These are phyloP conservation scores for Elongisporangium anandrum DNA, from an alignment of 352 stramenopile species.

Conservation along the genomic window DNA sequence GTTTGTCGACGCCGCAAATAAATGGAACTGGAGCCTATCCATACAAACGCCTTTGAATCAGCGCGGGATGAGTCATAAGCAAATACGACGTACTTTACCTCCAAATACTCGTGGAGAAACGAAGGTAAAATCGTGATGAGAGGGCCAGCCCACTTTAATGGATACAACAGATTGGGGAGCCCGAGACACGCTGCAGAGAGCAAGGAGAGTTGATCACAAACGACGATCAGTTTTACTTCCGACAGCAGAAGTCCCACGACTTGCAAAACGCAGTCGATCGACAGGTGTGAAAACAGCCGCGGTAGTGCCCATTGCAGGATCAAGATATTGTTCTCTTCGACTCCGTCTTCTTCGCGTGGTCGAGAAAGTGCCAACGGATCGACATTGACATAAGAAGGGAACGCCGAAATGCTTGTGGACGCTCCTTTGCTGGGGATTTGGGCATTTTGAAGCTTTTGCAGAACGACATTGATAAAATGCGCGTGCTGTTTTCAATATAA, in stretches of 20 bases:
- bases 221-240: conserved; percentile 52
- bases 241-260: conserved; percentile 35
- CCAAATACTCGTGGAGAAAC: conserved; percentile 51
- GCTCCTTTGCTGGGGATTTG: conserved; percentile 15
- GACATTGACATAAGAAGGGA: background rate
- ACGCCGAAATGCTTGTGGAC: background rate
- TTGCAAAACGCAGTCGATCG: conserved; percentile 36
- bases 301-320: conserved; percentile 47
- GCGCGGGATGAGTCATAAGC: background rate
- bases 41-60: background rate
- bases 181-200: conserved; percentile 38
- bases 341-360: conserved; percentile 22
- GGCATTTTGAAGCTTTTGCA: conserved; percentile 19
- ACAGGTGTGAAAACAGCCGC: conserved; percentile 22
- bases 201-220: conserved; percentile 36
- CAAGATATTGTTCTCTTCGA: conserved; percentile 30
- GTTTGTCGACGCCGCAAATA: conserved; percentile 42
- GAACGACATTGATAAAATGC: conserved; percentile 24
- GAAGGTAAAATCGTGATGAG: conserved; percentile 44
- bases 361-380: conserved; percentile 20
- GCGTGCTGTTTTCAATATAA: conserved; percentile 21
- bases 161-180: conserved; percentile 35
- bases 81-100: conserved; percentile 14
- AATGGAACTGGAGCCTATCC: conserved; percentile 40
- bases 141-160: conserved; percentile 42